Percentiles rank a stretch among this genome's conserved stretches.
These are phyloP conservation scores for Beauveria pseudobassiana DNA, from an alignment of 2,329 filamentous ascomycete genomes.

Conservation along the genomic window DNA sequence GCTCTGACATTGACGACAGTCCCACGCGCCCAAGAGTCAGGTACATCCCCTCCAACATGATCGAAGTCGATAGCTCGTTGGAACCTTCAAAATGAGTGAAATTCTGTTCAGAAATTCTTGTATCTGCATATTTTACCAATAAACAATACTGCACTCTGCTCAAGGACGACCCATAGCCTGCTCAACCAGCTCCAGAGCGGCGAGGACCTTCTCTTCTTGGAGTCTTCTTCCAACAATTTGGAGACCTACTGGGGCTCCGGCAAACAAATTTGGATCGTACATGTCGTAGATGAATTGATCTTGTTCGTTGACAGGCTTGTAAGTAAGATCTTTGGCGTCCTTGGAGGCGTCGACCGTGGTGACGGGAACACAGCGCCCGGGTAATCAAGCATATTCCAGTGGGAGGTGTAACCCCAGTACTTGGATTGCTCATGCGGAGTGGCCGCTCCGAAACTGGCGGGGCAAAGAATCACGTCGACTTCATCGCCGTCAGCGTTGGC, in stretches of 20 bases:
- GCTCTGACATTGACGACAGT: too few species aligned
- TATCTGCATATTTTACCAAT: neutral
- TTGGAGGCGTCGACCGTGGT: constrained; percentile 21
- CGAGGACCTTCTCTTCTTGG: constrained; percentile 25
- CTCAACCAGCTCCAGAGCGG: constrained; percentile 20
- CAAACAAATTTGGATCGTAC: constrained; percentile 21
- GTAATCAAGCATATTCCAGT: constrained; percentile 65
- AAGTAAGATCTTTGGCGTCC: constrained; percentile 19
- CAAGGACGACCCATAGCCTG: constrained; percentile 16
- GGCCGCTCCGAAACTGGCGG: constrained; percentile 46
- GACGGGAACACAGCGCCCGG: constrained; percentile 53
- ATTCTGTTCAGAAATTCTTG: too few species aligned
- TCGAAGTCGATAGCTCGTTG: too few species aligned
- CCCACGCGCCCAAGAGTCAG: too few species aligned
- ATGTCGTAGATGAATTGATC: constrained; percentile 23
- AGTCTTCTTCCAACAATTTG: constrained; percentile 23
- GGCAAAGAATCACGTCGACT: constrained; percentile 57
- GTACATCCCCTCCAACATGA: too few species aligned
- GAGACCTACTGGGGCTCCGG: constrained; percentile 20
- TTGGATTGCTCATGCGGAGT: constrained; percentile 32
- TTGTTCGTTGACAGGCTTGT: constrained; percentile 21
- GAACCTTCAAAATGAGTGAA: too few species aligned
- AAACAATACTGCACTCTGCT: neutral
- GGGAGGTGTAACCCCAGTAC: constrained; percentile 58
- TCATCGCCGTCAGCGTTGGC: constrained; percentile 19